A percentile compares a stretch with the other conserved stretches of the same genome.
Conservation (phyloP, 768 basidiomycete species). For the Exsudoporus frostii region DNA sequence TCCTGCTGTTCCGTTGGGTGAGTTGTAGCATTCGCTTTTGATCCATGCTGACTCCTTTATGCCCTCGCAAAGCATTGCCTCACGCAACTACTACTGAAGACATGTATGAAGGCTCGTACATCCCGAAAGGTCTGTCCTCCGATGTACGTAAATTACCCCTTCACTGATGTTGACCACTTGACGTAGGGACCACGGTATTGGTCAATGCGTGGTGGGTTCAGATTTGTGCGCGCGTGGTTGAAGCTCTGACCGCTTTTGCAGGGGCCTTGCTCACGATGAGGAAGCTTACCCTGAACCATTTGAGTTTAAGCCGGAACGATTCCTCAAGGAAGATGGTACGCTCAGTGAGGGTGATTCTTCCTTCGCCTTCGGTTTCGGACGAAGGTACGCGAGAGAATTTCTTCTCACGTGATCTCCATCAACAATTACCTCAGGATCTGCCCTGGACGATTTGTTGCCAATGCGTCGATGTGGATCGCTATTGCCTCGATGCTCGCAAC, state of each 20-base stretch:
- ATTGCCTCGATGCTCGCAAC: constrained; percentile 21
- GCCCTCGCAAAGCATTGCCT: constrained; percentile 15
- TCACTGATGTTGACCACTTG: not conserved
- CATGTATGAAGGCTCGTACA: constrained; percentile 23
- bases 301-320: constrained; percentile 42
- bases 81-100: constrained; percentile 21
- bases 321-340: constrained; percentile 19
- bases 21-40: not conserved
- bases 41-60: constrained; percentile 1
- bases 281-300: constrained; percentile 38
- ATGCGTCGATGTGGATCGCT: constrained; percentile 27
- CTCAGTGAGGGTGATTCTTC: constrained; percentile 5
- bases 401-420: not conserved
- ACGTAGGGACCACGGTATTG: constrained; percentile 16
- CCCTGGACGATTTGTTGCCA: constrained; percentile 22
- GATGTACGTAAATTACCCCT: not conserved
- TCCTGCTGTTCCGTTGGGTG: constrained; percentile 21
- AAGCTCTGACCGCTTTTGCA: constrained; percentile 11
- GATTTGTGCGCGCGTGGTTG: not conserved
- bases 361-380: constrained; percentile 24
- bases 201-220: constrained; percentile 23
- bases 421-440: constrained; percentile 14
- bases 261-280: constrained; percentile 39
- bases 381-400: constrained; percentile 15
- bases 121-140: constrained; percentile 21